phyloP scores from a whole-genome alignment of 2,329 filamentous ascomycete genomes.

The Ceratocystis colombiana region DNA sequence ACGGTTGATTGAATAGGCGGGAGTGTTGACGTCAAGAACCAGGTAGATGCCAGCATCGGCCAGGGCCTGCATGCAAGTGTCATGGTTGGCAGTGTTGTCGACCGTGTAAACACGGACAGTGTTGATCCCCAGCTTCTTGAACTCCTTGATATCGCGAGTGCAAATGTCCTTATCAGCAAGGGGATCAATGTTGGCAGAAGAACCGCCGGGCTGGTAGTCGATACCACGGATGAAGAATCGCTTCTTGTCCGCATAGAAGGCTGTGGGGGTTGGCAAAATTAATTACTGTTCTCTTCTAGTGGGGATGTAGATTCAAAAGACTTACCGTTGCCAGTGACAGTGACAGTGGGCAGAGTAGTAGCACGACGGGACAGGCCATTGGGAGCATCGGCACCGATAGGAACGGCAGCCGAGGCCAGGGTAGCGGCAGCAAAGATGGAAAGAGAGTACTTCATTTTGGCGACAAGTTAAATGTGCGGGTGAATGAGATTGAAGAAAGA shows the following conservation, averaged over 20 bases:
- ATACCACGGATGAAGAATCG: constrained; percentile 53
- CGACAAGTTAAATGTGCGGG: constrained; percentile 16
- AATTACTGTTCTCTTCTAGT: background rate
- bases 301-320: background rate
- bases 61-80: constrained; percentile 73
- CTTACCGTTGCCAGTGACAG: constrained; percentile 49
- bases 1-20: constrained; percentile 79
- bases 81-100: constrained; percentile 74
- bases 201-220: constrained; percentile 54
- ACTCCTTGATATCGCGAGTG: constrained; percentile 68
- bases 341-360: constrained; percentile 42
- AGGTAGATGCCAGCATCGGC: constrained; percentile 84
- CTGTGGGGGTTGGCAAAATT: constrained; percentile 31
- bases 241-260: constrained; percentile 44
- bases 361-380: constrained; percentile 43
- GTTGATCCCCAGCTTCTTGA: constrained; percentile 81
- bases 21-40: constrained; percentile 83
- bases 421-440: constrained; percentile 37
- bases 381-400: constrained; percentile 41
- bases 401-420: constrained; percentile 39
- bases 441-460: constrained; percentile 25
- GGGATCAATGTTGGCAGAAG: constrained; percentile 54
- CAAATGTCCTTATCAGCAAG: constrained; percentile 61
- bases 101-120: constrained; percentile 86
- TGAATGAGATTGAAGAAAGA: constrained; percentile 10